phyloP scores from a whole-genome alignment of 129 eudicot genomes.

The Heracleum sosnowskyi region DNA sequence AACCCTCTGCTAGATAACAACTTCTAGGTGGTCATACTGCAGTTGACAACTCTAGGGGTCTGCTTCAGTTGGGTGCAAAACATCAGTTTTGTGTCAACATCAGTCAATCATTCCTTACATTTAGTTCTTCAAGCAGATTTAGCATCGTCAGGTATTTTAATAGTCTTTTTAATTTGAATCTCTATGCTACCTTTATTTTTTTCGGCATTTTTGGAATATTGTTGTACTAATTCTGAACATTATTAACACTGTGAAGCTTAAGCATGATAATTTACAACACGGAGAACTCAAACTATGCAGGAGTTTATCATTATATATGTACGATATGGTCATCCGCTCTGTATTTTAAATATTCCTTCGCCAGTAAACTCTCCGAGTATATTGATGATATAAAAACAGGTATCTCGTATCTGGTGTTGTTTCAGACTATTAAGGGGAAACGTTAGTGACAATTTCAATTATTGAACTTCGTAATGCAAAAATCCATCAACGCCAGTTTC shows the following conservation, averaged over 20 bases:
- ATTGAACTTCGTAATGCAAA: too few species aligned
- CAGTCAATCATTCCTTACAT: constrained; percentile 78
- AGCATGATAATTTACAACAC: background rate
- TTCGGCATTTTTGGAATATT: background rate
- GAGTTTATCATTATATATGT: background rate
- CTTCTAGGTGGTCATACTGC: constrained; percentile 24
- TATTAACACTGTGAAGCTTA: background rate
- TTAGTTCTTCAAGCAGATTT: constrained; percentile 78
- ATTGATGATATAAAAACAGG: background rate
- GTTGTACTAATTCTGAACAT: background rate
- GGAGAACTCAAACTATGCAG: background rate
- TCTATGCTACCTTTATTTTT: constrained; percentile 5
- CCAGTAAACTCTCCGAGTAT: background rate
- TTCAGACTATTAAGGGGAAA: too few species aligned
- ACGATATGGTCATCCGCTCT: background rate
- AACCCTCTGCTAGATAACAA: constrained; percentile 66
- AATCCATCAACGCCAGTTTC: too few species aligned
- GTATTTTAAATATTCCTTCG: background rate
- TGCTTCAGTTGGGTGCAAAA: constrained; percentile 97
- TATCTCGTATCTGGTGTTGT: background rate
- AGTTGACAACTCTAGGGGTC: constrained; percentile 75
- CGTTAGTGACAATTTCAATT: too few species aligned
- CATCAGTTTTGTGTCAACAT: constrained; percentile 73
- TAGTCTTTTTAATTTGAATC: background rate
- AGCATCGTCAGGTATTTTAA: constrained; percentile 49